Evolutionary conservation across 192 early-diverging fungal species (phyloP).

Genomic region (Podila verticillata): DNA sequence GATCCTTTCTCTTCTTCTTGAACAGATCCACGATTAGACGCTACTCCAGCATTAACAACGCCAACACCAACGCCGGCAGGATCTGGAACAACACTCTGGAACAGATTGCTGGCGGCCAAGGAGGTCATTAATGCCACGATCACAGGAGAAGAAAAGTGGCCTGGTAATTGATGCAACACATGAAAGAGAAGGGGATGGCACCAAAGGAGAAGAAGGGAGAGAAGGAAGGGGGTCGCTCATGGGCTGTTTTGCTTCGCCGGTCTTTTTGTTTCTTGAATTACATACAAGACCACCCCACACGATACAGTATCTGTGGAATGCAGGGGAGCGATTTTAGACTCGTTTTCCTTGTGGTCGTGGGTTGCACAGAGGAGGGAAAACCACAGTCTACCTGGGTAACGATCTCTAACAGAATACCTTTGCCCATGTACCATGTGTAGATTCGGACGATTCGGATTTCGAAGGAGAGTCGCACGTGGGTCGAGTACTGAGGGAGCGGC

Average conservation of each 20-base stretch:
- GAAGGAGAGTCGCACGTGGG: slow-evolving; percentile 67
- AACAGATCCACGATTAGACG: slow-evolving; percentile 7
- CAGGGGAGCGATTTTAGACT: neutral
- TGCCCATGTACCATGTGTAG: slow-evolving; percentile 19
- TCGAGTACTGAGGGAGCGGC: slow-evolving; percentile 59
- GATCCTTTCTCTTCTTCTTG: neutral
- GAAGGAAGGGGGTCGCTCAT: too few species aligned
- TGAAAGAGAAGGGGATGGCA: neutral
- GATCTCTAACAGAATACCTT: too few species aligned
- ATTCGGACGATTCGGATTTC: slow-evolving; percentile 65
- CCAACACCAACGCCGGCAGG: slow-evolving; percentile 14
- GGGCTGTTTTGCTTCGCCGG: neutral
- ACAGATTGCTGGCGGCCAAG: slow-evolving; percentile 32
- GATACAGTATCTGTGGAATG: neutral
- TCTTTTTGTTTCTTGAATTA: neutral
- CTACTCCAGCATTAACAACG: neutral
- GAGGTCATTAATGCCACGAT: slow-evolving; percentile 46
- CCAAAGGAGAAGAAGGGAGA: neutral
- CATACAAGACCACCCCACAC: neutral
- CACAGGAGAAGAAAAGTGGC: slow-evolving; percentile 51
- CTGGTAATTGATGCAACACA: slow-evolving; percentile 14
- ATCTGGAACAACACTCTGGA: slow-evolving; percentile 34
- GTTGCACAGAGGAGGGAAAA: too few species aligned
- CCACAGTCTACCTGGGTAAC: too few species aligned
- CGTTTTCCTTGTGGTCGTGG: neutral